Percentiles rank a stretch among this genome's conserved stretches.
Conservation (phyloP, 352 stramenopile species). For the Globisporangium cederbergense region DNA sequence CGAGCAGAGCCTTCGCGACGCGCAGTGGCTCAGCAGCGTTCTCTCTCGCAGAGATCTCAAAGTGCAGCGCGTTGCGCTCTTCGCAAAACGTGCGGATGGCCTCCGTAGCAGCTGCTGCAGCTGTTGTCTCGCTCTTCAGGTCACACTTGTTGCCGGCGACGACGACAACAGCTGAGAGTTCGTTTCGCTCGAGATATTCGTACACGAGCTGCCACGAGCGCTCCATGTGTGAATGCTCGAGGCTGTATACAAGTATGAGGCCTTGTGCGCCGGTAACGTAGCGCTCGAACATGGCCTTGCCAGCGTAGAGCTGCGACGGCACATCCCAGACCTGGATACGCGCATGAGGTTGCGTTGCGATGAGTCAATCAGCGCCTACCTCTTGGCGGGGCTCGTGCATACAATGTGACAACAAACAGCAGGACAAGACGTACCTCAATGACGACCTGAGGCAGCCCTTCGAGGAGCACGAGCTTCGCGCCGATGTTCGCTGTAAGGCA, state of each 20-base stretch:
- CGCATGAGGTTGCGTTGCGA: background rate
- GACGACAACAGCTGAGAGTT: background rate
- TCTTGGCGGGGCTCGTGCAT: background rate
- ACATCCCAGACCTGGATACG: conserved; percentile 53
- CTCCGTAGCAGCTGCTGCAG: too few relatives aligned
- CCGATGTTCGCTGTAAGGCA: conserved; percentile 34
- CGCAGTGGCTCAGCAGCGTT: background rate
- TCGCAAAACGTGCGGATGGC: background rate
- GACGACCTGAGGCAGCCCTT: conserved; percentile 28
- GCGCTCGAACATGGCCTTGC: conserved; percentile 36
- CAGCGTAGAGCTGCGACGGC: conserved; percentile 43
- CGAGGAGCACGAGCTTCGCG: conserved; percentile 50
- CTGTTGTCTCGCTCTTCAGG: background rate
- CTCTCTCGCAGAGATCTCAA: background rate
- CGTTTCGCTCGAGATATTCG: background rate
- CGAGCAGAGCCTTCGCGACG: background rate
- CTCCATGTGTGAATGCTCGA: conserved; percentile 1
- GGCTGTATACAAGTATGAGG: conserved; percentile 45
- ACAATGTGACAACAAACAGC: too few relatives aligned
- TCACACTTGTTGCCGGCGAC: conserved; percentile 14
- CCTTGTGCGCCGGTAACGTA: conserved; percentile 36
- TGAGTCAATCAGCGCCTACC: background rate
- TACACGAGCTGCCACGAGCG: conserved; percentile 6
- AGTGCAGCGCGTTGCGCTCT: background rate
- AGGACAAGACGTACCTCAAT: conserved; percentile 32